phyloP scores from a whole-genome alignment of 352 stramenopile species.

The Plasmopara halstedii region DNA sequence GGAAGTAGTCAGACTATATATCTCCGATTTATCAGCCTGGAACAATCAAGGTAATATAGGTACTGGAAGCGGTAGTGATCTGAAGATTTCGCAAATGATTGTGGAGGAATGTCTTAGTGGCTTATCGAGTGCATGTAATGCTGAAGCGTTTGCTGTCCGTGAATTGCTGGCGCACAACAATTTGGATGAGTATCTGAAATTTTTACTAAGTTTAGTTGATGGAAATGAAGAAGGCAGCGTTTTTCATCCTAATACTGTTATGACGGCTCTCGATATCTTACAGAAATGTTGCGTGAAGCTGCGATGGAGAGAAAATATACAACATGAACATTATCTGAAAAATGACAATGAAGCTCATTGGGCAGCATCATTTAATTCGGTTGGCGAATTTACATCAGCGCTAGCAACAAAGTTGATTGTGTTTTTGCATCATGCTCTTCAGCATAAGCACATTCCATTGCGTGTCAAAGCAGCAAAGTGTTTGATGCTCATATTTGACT shows the following conservation, averaged over 20 bases:
- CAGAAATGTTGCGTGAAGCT: slow-evolving; percentile 69
- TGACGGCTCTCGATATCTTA: slow-evolving; percentile 53
- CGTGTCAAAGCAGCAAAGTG: slow-evolving; percentile 69
- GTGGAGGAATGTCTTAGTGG: slow-evolving; percentile 78
- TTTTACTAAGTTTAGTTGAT: slow-evolving; percentile 34
- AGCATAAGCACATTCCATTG: slow-evolving; percentile 48
- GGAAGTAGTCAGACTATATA: slow-evolving; percentile 47
- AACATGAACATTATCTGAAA: slow-evolving; percentile 3
- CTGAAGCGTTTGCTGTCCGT: slow-evolving; percentile 43
- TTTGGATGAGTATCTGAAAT: slow-evolving; percentile 49
- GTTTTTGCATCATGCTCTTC: slow-evolving; percentile 38
- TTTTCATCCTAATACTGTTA: slow-evolving; percentile 60
- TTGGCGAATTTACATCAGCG: slow-evolving; percentile 28
- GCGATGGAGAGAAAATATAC: slow-evolving; percentile 33
- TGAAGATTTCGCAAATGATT: slow-evolving; percentile 47
- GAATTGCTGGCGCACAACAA: slow-evolving; percentile 33
- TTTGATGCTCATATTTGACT: slow-evolving; percentile 52
- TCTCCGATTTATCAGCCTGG: slow-evolving; percentile 41
- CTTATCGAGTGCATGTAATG: slow-evolving; percentile 54
- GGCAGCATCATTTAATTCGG: slow-evolving; percentile 3
- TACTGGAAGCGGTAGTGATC: not conserved
- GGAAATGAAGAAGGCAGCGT: slow-evolving; percentile 20
- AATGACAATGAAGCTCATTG: not conserved
- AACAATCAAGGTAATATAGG: slow-evolving; percentile 3
- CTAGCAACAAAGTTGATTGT: slow-evolving; percentile 36